Evolutionary conservation across 2,329 filamentous ascomycete species (phyloP), one percentile per base, ranked within the genome.

Genomic region (Fusarium chuoi): DNA sequence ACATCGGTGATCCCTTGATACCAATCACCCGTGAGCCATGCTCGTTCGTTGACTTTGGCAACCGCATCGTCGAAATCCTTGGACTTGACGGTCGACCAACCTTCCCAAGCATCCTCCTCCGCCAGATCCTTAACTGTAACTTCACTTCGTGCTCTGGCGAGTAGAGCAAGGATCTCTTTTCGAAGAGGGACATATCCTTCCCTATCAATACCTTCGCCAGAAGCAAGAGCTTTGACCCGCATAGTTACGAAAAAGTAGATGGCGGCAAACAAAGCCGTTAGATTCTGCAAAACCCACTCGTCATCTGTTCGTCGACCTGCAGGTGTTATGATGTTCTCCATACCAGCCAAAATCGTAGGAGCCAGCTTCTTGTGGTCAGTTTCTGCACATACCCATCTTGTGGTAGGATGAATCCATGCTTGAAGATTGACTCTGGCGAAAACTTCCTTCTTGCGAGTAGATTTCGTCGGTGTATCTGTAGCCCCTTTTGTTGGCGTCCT

Each of bases 271-370:
- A 94, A 80, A 0, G 88, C 85, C 3, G 88, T 84, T 3, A 88
- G 71, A 63, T 90, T 84, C 45, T 81, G 80, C 52, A 84, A 78
- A 12, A 87, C 79, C 88, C 87, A 87, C 62, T 84, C 82, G 71
- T 90, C 85, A 64, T 85, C 79, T 58, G 84, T 84, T 42, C 80
- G 82, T 33, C 78, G 80, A n/a, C 86, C 86, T 18, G 81, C 80
- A 0, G 85, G 85, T 3, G 81, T 79, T 17, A 86, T 76, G 55
- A 89, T 87, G 24, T 84, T 83, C 85, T 92, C 92, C 58, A 95
- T 87, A 2, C 93, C 94, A 0, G 93, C 92, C 55, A 94, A 89
- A 1, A 97, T 88, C 61, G 94, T 93, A 1, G 93, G 92, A 1
- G 89, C 90, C 7, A 95, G 87, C 8, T 85, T 86, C 12, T 88